phyloP scores from a whole-genome alignment of 805 yeast species.

The Candida andamanensis region DNA sequence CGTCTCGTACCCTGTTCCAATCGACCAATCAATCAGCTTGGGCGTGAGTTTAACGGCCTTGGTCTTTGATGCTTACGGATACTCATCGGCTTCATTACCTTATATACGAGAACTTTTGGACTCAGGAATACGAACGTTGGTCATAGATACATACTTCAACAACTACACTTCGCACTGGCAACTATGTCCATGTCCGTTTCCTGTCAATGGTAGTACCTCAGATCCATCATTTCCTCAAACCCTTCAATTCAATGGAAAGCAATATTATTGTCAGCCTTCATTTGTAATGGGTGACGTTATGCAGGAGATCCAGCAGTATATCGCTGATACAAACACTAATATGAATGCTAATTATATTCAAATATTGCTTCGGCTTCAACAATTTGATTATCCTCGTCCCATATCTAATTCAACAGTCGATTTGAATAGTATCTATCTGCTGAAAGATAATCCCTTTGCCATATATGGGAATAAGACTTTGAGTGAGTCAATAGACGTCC shows the following conservation, averaged over 20 bases:
- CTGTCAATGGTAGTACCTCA: constrained; percentile 18
- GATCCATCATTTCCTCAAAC: constrained; percentile 6
- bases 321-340: constrained; percentile 26
- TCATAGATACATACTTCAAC: constrained; percentile 54
- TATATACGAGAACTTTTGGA: constrained; percentile 24
- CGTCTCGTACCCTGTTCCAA: constrained; percentile 22
- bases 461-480: constrained; percentile 26
- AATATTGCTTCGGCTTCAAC: constrained; percentile 15
- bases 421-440: constrained; percentile 6
- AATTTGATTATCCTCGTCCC: constrained; percentile 5
- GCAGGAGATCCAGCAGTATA: constrained; percentile 14
- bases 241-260: constrained; percentile 23
- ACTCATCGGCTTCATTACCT: constrained; percentile 15
- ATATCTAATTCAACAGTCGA: constrained; percentile 4
- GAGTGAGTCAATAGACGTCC: constrained; percentile 16
- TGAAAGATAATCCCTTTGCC: constrained; percentile 5
- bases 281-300: constrained; percentile 22
- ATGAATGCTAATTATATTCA: constrained; percentile 29
- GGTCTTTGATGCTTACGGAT: constrained; percentile 28
- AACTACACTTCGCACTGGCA: constrained; percentile 44
- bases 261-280: constrained; percentile 25
- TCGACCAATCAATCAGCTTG: constrained; percentile 26
- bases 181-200: constrained; percentile 47
- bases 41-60: constrained; percentile 28
- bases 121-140: constrained; percentile 43